A percentile compares a stretch with the other conserved stretches of the same genome.
These are phyloP conservation scores for Pseudocercospora eumusae DNA, from an alignment of 2,329 filamentous ascomycete species.

Conservation along the genomic window DNA sequence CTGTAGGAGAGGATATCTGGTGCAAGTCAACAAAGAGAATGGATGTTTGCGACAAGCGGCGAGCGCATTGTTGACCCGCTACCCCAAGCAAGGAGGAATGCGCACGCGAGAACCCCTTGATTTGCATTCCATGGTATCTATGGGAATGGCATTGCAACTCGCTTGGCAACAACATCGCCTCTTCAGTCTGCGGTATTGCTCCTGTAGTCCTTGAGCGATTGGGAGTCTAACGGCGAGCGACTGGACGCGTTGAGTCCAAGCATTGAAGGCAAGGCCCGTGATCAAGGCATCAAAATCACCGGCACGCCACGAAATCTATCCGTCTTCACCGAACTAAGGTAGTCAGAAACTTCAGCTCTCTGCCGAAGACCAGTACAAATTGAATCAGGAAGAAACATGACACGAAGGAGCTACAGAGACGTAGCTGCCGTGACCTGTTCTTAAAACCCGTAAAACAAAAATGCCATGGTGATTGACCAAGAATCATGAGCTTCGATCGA, in stretches of 20 bases:
- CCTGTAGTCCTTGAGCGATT: neutral
- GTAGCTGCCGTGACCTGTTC: neutral
- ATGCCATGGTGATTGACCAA: neutral
- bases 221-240: neutral
- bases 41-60: conserved; percentile 9
- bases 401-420: neutral
- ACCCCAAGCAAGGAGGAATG: conserved; percentile 8
- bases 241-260: no score
- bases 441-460: neutral
- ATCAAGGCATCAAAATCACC: no score
- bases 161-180: neutral
- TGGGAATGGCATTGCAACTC: neutral
- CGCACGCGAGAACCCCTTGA: neutral
- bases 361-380: neutral
- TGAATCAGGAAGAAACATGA: no score
- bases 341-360: neutral
- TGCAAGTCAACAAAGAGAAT: conserved; percentile 2
- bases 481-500: neutral
- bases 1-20: neutral
- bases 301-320: neutral
- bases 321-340: neutral
- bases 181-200: neutral
- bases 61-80: conserved; percentile 3
- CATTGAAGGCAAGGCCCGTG: no score
- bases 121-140: conserved; percentile 3